Evolutionary conservation across 129 eudicot genomes (phyloP).

Genomic region (Rutidosis leptorrhynchoides): DNA sequence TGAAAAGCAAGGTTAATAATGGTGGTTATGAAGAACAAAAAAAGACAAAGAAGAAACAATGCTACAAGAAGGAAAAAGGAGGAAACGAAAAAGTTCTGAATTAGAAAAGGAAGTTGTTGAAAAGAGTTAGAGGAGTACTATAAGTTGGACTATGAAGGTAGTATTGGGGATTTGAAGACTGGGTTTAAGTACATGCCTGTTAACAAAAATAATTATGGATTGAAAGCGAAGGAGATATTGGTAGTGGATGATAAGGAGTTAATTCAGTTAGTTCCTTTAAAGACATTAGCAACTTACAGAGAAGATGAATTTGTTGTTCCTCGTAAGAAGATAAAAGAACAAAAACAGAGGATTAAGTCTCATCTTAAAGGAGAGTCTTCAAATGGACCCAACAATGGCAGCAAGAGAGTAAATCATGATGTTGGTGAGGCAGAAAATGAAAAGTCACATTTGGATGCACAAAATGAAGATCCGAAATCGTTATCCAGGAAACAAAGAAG

Average conservation of each 20-base stretch:
- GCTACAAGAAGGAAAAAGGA: constrained; percentile 49
- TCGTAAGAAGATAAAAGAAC: constrained; percentile 38
- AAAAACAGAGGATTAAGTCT: constrained; percentile 42
- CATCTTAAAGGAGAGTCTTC: constrained; percentile 35
- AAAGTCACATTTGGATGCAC: constrained; percentile 23
- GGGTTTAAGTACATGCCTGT: constrained; percentile 78
- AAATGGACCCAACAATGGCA: constrained; percentile 8
- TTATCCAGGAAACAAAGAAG: constrained; percentile 52
- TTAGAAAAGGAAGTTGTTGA: constrained; percentile 51
- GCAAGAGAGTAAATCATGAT: constrained; percentile 8
- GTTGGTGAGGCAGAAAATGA: constrained; percentile 30
- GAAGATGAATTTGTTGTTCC: constrained; percentile 81
- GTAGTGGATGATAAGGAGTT: constrained; percentile 72
- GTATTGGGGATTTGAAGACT: constrained; percentile 74
- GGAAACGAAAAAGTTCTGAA: constrained; percentile 41
- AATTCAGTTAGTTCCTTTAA: constrained; percentile 71
- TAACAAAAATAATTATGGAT: constrained; percentile 49
- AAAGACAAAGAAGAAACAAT: constrained; percentile 18
- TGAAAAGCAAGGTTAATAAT: constrained; percentile 7
- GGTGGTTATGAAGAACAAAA: constrained; percentile 25
- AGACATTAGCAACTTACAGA: constrained; percentile 80
- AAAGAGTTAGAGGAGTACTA: constrained; percentile 67
- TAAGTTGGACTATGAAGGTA: constrained; percentile 79
- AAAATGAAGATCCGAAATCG: constrained; percentile 32
- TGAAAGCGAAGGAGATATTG: constrained; percentile 52